Base-by-base conservation (phyloP, 495 filamentous ascomycete genomes). In the Lepraria neglecta region DNA sequence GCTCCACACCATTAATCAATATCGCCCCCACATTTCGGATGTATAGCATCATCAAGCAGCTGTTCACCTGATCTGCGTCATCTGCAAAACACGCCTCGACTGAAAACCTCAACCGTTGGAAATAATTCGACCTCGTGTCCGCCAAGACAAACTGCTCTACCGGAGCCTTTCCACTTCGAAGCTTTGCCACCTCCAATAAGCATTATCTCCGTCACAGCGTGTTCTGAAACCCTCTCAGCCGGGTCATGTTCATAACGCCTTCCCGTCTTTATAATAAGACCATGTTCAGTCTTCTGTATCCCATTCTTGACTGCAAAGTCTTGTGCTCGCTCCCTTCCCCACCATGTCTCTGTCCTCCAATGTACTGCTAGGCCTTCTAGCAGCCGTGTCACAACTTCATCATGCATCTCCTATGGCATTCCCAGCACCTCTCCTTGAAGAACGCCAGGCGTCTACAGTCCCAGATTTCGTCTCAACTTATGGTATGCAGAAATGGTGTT, bases 381-480 rank as follows among this genome's bases (percentile, higher is more conserved):
- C 51, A 53, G 35, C 31, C 42, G 40, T 60, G n/a, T 28, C 62
- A 50, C 59, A 62, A 6, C 21, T 28, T 6, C 44, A 45, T 17
- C 27, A 44, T 30, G 35, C 54, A 12, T 48, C 56, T 17, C 47
- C 54, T 33, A 21, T 58, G 15, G 28, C 43, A 43, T 45, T 56
- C 40, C 53, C 58, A 33, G n/a, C 46, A 7, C 45, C 44, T 27
- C 4, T 64, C 24, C 51, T 52, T 11, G 46, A 54, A 54, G 51
- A 61, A 30, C 50, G 67, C 28, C 67, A 67, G 52, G 50, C 56
- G 15, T 31, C 60, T 40, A 51, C 47, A 19, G 48, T 67, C n/a
- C 67, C 67, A 17, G 43, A 60, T 12, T 69, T 47, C 44, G 67
- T 69, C 31, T 46, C 24, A 14, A 58, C 48, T 42, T 69, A 67